Conservation (phyloP, 2,329 filamentous ascomycete species). For the Didymella pinodella region DNA sequence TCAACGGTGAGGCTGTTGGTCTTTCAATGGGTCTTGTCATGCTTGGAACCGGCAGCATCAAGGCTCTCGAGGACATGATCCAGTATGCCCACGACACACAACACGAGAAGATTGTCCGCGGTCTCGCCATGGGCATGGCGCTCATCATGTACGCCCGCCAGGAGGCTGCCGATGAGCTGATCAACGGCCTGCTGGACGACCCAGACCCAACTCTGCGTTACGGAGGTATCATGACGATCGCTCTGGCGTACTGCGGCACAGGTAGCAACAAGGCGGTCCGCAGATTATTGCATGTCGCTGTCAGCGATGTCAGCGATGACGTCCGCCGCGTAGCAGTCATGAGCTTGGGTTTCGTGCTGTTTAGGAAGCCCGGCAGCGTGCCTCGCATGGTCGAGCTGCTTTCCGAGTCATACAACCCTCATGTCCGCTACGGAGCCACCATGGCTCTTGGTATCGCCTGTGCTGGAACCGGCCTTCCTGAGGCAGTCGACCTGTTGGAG, state of each 20-base stretch:
- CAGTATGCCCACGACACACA: slow-evolving; percentile 97
- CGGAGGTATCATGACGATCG: slow-evolving; percentile 98
- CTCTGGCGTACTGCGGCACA: slow-evolving; percentile 94
- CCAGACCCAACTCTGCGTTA: slow-evolving; percentile 93
- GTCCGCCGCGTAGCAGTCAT: slow-evolving; percentile 95
- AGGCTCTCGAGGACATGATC: slow-evolving; percentile 94
- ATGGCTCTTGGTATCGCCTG: slow-evolving; percentile 99
- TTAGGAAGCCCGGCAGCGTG: slow-evolving; percentile 95
- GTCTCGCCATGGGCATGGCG: slow-evolving; percentile 94
- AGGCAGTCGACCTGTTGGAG: slow-evolving; percentile 95
- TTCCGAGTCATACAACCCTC: slow-evolving; percentile 98
- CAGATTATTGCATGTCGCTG: slow-evolving; percentile 91
- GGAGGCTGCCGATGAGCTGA: slow-evolving; percentile 92
- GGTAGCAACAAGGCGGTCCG: slow-evolving; percentile 99
- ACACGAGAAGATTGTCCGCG: slow-evolving; percentile 98
- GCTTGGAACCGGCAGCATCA: slow-evolving; percentile 95
- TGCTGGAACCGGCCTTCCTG: slow-evolving; percentile 91
- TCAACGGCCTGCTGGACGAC: slow-evolving; percentile 91
- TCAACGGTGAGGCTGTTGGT: slow-evolving; percentile 96
- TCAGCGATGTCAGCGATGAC: slow-evolving; percentile 98
- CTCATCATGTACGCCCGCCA: slow-evolving; percentile 98
- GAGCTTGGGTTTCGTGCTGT: slow-evolving; percentile 97
- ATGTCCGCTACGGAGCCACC: slow-evolving; percentile 95
- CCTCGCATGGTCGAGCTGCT: slow-evolving; percentile 98
- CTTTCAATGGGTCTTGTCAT: slow-evolving; percentile 97